Evolutionary conservation across 1,284 basidiomycete genomes (phyloP).

Genomic region (Moesziomyces parantarcticus): DNA sequence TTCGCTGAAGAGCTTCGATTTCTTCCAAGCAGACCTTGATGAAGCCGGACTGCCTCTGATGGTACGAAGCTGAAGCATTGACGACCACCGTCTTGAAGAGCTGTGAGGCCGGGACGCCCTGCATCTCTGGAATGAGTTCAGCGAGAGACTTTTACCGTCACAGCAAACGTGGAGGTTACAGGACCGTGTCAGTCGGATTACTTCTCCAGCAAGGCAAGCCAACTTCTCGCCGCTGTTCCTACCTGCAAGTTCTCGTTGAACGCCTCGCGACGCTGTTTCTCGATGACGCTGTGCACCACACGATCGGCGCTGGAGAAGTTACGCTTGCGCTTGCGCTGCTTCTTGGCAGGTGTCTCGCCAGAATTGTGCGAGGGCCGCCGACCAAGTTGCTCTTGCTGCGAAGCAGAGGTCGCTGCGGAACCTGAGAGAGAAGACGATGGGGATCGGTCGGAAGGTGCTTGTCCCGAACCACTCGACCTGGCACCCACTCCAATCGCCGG

Average conservation of each 20-base stretch:
- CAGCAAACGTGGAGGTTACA: too few species aligned
- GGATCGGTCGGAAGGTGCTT: neutral
- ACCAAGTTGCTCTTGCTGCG: neutral
- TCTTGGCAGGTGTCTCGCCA: neutral
- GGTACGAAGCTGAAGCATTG: neutral
- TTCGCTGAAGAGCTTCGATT: neutral
- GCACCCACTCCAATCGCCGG: neutral
- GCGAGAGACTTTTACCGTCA: neutral
- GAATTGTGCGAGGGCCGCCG: neutral
- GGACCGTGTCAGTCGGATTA: too few species aligned
- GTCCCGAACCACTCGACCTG: neutral
- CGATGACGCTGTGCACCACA: conserved; percentile 2
- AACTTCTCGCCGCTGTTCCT: too few species aligned
- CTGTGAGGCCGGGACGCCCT: neutral
- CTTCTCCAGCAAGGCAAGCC: too few species aligned
- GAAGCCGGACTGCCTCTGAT: neutral
- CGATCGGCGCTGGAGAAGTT: conserved; percentile 1
- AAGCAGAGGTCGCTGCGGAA: neutral
- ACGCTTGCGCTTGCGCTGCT: conserved; percentile 1
- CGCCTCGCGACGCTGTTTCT: neutral
- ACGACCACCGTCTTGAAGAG: conserved; percentile 6
- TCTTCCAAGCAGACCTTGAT: neutral
- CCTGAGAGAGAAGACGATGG: neutral
- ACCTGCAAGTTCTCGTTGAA: neutral
- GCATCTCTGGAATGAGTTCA: neutral